Evolutionary conservation across 768 basidiomycete genomes (phyloP).

Genomic region (Naganishia vaughanmartiniae): DNA sequence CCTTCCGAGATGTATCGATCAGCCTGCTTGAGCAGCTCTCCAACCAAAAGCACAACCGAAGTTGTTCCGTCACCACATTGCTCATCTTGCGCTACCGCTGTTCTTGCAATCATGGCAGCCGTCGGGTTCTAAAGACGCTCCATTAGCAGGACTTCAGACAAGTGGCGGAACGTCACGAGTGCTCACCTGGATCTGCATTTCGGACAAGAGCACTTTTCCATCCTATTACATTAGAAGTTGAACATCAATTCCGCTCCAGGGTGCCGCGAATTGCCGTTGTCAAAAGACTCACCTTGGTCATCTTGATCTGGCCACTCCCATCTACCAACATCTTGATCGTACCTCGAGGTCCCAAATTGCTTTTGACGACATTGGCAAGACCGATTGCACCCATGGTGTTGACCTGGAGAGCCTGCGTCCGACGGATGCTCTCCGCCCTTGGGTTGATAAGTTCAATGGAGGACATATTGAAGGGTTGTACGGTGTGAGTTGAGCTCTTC

Average conservation of each 20-base stretch:
- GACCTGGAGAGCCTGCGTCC: conserved; percentile 88
- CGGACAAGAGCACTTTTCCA: conserved; percentile 93
- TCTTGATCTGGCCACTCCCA: conserved; percentile 96
- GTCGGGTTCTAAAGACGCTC: conserved; percentile 70
- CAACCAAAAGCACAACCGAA: conserved; percentile 90
- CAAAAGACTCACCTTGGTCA: conserved; percentile 70
- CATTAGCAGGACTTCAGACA: not conserved
- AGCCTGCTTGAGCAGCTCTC: conserved; percentile 92
- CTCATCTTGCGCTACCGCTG: conserved; percentile 96
- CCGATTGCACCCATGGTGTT: conserved; percentile 78
- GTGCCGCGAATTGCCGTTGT: not conserved
- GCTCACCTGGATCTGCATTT: conserved; percentile 82
- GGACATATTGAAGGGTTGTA: conserved; percentile 36
- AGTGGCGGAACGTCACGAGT: conserved; percentile 38
- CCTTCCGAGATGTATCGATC: conserved; percentile 97
- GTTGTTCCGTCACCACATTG: conserved; percentile 99
- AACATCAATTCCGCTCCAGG: not conserved
- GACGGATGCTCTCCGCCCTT: conserved; percentile 86
- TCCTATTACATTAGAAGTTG: conserved; percentile 56
- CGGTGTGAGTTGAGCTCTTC: not conserved
- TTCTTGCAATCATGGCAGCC: conserved; percentile 97
- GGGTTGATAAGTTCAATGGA: conserved; percentile 88
- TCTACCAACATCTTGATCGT: conserved; percentile 99
- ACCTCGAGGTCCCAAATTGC: conserved; percentile 96
- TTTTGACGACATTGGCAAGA: conserved; percentile 92